Base-by-base conservation (phyloP, 1,284 basidiomycete species). In the Pseudozyma tsukubaensis region DNA sequence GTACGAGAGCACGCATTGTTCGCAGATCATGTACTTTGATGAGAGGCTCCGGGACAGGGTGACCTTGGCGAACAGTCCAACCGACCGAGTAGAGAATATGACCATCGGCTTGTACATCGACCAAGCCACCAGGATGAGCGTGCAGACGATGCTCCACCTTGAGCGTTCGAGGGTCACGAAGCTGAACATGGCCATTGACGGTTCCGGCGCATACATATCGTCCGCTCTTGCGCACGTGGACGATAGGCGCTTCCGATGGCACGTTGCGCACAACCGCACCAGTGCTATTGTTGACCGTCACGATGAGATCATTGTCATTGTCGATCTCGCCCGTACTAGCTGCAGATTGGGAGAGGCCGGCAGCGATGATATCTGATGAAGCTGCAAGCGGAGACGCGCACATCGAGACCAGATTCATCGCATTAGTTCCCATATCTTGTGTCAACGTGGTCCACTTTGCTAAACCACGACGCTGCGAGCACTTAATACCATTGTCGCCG, bases 1-100 rank as follows among this genome's bases (percentile, higher is more conserved):
- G 93, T 0, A 90, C 90, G 32, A 92, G 88, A 2, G 92, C 87
- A 37, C 91, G 90, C 86, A 97, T 89, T 43, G 89, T 92, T 34
- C 96, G 90, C 29, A 94, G 83, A 84, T 99, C 96, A 82, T 93
- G 97, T 11, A 97, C 88, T 85, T 97, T 96, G 76, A 99, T 92
- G 29, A 97, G 87, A 1, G 94, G 92, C 84, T 98, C 96, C 0
- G 93, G 92, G 53, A 92, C 89, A 1, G 95, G 94, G 48, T 92
- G 91, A 19, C 92, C 91, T 85, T 93, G 93, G 44, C 83, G 72
- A n/a, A 84, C 69, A 13, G 83, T 81, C 82, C 82, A 84, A 13
- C 83, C 83, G 42, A 83, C 76, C 40, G 72, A 78, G 61, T 81
- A 84, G 49, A 84, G 52, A 35, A 80, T 61, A 61, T 83, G 74